phyloP scores from a whole-genome alignment of 345 rosid species.

The Linum usitatissimum region DNA sequence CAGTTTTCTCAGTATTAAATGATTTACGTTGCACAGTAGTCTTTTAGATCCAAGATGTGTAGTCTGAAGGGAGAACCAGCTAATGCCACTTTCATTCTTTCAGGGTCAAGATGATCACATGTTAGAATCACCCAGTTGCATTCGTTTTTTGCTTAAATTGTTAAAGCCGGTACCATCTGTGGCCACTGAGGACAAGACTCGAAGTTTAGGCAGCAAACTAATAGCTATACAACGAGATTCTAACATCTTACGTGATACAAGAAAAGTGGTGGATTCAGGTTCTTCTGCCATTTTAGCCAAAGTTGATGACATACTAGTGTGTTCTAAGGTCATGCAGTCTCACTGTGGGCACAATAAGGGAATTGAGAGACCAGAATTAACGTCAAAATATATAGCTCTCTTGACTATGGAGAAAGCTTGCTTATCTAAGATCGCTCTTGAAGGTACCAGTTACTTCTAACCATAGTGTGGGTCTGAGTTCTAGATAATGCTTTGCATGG shows the following conservation, averaged over 20 bases:
- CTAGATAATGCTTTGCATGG: neutral
- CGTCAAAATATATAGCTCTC: conserved; percentile 75
- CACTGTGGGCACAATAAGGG: conserved; percentile 25
- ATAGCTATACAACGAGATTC: conserved; percentile 46
- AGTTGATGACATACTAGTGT: conserved; percentile 59
- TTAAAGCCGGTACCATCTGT: conserved; percentile 54
- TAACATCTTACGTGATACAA: conserved; percentile 36
- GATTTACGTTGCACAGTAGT: too few relatives aligned
- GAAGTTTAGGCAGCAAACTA: conserved; percentile 61
- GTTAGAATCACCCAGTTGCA: conserved; percentile 54
- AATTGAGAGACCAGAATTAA: conserved; percentile 46
- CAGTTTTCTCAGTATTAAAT: too few relatives aligned
- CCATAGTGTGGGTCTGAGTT: neutral
- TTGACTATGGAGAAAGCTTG: conserved; percentile 82
- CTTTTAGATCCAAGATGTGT: too few relatives aligned
- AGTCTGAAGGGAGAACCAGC: neutral
- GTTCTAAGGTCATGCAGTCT: conserved; percentile 57
- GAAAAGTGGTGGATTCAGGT: conserved; percentile 37
- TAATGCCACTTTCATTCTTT: conserved; percentile 12
- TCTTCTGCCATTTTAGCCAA: conserved; percentile 44
- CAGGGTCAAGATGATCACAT: conserved; percentile 81
- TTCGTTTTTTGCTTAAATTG: conserved; percentile 58
- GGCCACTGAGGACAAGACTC: conserved; percentile 35
- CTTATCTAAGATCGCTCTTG: conserved; percentile 71
- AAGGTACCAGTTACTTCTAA: conserved; percentile 39